phyloP scores from a whole-genome alignment of 306 rosid species.

The Arachis hypogaea region DNA sequence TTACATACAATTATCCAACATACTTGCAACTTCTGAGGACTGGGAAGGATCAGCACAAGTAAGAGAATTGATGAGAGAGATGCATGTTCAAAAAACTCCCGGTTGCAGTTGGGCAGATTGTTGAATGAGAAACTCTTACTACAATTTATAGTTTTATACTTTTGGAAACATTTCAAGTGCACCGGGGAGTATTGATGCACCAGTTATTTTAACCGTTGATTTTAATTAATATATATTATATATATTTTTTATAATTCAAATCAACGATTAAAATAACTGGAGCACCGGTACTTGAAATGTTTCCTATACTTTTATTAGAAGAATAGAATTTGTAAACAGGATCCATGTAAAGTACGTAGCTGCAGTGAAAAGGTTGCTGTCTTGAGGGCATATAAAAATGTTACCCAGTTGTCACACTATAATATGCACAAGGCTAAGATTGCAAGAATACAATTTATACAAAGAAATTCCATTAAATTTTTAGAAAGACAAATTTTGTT shows the following conservation, averaged over 20 bases:
- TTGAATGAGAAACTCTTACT: constrained; percentile 36
- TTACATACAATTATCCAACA: constrained; percentile 71
- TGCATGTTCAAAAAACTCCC: constrained; percentile 53
- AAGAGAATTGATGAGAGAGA: constrained; percentile 60
- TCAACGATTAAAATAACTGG: too few species aligned
- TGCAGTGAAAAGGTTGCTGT: background rate
- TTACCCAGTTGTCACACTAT: background rate
- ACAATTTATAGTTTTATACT: background rate
- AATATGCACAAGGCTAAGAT: background rate
- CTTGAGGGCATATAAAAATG: background rate
- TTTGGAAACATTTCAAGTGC: too few species aligned
- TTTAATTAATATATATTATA: too few species aligned
- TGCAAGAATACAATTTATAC: too few species aligned
- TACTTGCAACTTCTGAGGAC: constrained; percentile 66
- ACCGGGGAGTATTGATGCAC: too few species aligned
- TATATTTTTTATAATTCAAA: too few species aligned
- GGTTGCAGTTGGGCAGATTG: constrained; percentile 76
- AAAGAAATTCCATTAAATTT: too few species aligned
- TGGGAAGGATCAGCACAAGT: constrained; percentile 78
- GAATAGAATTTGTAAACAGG: background rate
- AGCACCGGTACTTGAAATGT: too few species aligned
- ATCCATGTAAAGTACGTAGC: background rate
- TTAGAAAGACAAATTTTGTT: too few species aligned
- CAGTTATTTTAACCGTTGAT: too few species aligned
- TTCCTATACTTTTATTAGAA: background rate